Percentiles rank a stretch among this genome's conserved stretches.
Conservation (phyloP, 2,329 filamentous ascomycete genomes). For the Penicillium psychrosexuale region DNA sequence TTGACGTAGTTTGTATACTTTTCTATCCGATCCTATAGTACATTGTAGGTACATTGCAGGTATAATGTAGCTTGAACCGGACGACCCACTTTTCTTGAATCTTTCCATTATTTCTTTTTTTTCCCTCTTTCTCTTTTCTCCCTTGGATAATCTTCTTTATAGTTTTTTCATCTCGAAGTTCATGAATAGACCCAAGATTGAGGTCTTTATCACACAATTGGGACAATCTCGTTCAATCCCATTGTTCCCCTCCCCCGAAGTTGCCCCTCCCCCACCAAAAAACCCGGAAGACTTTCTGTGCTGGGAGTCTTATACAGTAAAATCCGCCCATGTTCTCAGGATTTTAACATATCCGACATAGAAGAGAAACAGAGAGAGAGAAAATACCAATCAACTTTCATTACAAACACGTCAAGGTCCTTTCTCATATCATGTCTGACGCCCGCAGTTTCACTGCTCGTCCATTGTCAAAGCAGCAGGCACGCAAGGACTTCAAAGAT, state of each 20-base stretch:
- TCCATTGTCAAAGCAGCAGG: conserved; percentile 50
- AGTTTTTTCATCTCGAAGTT: neutral
- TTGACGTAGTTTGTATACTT: neutral
- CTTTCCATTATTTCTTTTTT: neutral
- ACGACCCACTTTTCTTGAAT: neutral
- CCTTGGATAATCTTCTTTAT: neutral
- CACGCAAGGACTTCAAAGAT: conserved; percentile 51
- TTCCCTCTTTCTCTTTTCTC: neutral
- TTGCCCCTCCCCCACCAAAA: conserved; percentile 9
- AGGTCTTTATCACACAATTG: too few species aligned
- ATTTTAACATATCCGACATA: neutral
- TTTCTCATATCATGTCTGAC: conserved; percentile 34
- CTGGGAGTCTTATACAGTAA: neutral
- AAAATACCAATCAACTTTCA: neutral
- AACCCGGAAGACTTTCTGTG: neutral
- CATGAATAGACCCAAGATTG: neutral
- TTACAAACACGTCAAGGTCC: neutral
- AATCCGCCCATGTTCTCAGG: neutral
- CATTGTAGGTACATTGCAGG: neutral
- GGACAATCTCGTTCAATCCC: neutral
- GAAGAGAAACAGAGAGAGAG: neutral
- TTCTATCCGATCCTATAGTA: too few species aligned
- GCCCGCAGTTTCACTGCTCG: conserved; percentile 51
- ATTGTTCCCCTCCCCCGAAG: neutral
- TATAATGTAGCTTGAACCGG: neutral